Evolutionary conservation across 148 eudicot species (phyloP).

Genomic region (Vaccinium corymbosum): DNA sequence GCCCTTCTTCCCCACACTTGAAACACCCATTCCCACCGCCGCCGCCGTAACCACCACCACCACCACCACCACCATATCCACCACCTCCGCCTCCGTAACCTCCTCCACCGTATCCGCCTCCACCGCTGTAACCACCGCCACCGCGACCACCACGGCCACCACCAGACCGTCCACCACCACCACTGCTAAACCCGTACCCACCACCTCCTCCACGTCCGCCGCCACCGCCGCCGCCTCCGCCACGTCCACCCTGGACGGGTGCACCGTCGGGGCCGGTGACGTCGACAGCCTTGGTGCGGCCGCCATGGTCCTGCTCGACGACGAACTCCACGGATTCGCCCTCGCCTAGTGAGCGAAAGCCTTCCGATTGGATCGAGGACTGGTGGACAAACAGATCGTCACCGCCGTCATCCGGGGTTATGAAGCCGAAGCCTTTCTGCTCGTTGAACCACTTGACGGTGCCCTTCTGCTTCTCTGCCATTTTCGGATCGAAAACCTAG

Average conservation of each 20-base stretch:
- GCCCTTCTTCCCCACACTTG: slow-evolving; percentile 36
- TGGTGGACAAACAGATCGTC: slow-evolving; percentile 48
- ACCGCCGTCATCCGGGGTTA: slow-evolving; percentile 37
- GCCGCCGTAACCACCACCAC: slow-evolving; percentile 4
- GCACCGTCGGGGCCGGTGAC: slow-evolving; percentile 37
- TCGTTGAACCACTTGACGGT: slow-evolving; percentile 45
- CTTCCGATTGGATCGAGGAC: slow-evolving; percentile 32
- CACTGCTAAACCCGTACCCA: slow-evolving; percentile 17
- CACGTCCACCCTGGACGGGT: slow-evolving; percentile 26
- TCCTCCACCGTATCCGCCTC: neutral
- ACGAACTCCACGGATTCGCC: slow-evolving; percentile 37
- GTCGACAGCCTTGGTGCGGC: slow-evolving; percentile 39
- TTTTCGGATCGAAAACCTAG: neutral
- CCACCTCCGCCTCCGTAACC: slow-evolving; percentile 3
- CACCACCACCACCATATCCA: slow-evolving; percentile 9
- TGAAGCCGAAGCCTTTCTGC: slow-evolving; percentile 39
- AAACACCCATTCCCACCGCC: slow-evolving; percentile 28
- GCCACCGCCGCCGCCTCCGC: slow-evolving; percentile 15
- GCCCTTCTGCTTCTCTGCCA: slow-evolving; percentile 12
- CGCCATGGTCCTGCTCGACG: slow-evolving; percentile 29
- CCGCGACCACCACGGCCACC: slow-evolving; percentile 11
- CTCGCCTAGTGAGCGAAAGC: slow-evolving; percentile 39
- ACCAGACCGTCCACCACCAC: slow-evolving; percentile 1
- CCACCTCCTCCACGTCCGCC: slow-evolving; percentile 20
- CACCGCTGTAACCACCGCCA: neutral